Percentiles rank a stretch among this genome's conserved stretches.
phyloP scores from a whole-genome alignment of 2,329 filamentous ascomycete genomes.

The Alternaria incomplexa region DNA sequence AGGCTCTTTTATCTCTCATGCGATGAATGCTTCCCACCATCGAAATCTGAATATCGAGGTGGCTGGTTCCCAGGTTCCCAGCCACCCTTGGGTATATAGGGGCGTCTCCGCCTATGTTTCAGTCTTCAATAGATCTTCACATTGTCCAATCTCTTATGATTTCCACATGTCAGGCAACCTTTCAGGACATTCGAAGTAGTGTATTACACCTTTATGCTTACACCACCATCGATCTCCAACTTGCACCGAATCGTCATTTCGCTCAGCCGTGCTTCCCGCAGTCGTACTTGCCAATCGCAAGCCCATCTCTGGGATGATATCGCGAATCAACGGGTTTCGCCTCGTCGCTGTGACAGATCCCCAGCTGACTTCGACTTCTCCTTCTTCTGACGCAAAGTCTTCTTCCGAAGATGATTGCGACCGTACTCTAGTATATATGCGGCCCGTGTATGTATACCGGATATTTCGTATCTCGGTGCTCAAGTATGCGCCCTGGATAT shows the following conservation, averaged over 20 bases:
- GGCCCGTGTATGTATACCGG: neutral
- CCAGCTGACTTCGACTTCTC: neutral
- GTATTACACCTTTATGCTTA: neutral
- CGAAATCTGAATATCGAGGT: no score
- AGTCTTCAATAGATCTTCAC: no score
- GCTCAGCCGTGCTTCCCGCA: neutral
- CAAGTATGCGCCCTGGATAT: neutral
- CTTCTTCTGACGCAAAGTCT: neutral
- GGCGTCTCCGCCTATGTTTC: no score
- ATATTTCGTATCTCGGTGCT: neutral
- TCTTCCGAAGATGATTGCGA: fast-evolving
- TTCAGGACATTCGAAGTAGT: neutral
- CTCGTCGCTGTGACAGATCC: neutral
- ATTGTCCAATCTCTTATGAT: no score
- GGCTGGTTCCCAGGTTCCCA: no score
- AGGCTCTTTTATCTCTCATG: no score
- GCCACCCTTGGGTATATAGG: no score
- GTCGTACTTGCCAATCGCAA: neutral
- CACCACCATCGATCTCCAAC: neutral
- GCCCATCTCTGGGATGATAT: neutral
- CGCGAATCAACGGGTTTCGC: neutral
- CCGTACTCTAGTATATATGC: neutral
- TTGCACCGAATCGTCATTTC: fast-evolving
- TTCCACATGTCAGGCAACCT: no score
- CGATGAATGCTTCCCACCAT: no score